Evolutionary conservation across 1,139 yeast species (phyloP), one percentile per base, ranked within the genome.

Genomic region (Hansenula sp.): DNA sequence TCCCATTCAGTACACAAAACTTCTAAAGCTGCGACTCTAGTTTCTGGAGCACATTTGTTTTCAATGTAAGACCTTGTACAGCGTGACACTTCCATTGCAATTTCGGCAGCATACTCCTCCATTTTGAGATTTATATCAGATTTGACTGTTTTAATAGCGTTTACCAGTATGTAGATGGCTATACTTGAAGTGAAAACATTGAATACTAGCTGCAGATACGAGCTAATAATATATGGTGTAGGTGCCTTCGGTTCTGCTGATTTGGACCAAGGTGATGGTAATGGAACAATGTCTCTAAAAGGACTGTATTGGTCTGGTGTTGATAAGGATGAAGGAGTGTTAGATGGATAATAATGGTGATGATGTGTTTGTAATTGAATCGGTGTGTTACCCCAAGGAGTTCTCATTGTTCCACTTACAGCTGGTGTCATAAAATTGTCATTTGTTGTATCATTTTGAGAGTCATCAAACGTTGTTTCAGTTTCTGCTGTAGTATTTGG

Each of bases 1-100:
- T 69, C 70, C 87, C 87, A 84, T 46, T 71, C 69, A 24, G 70
- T 67, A 59, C 93, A 84, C 36, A 72, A 70, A 17, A 65, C 64
- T 47, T 75, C 79, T 43, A 84, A 57, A 2, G 81, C 84, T 0
- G 90, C 86, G 0, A 75, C 81, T n/a, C 79, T 64, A 4, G 70
- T 63, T 4, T 69, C 78, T 2, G 83, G 82, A 18, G 68, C 68
- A 58, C 93, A 84, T 33, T 69, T 64, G 59, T 84, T 84, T 13
- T 70, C 77, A 36, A 62, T 48, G 58, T 77, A 84, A 12, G 74
- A 64, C 28, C 74, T 62, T 17, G 71, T 61, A 58, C 91, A 84
- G 30, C 54, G 38, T 42, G 53, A 40, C 44, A 54, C 46, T 45
- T 55, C 51, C 43, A 52, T 32, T 38, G 57, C 47, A 13, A 58